Percentiles rank a stretch among this genome's conserved stretches.
These are phyloP conservation scores for Onygena corvina DNA, from an alignment of 2,329 filamentous ascomycete species.

Conservation along the genomic window DNA sequence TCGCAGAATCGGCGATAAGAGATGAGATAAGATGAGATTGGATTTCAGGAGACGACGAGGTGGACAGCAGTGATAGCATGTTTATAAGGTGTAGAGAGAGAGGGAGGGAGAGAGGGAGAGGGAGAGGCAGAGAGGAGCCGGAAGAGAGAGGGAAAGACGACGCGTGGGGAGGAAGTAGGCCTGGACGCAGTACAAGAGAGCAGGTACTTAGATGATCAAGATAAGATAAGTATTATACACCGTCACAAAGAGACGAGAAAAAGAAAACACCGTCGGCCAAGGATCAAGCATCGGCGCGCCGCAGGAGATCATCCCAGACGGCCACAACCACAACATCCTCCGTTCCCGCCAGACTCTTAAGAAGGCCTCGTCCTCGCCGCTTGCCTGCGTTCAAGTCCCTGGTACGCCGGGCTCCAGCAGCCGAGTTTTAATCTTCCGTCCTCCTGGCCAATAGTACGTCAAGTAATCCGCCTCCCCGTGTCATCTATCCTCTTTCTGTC, in stretches of 20 bases:
- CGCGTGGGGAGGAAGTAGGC: background rate
- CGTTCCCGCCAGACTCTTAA: too few species aligned
- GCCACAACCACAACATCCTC: too few species aligned
- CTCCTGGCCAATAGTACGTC: background rate
- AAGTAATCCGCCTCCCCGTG: conserved; percentile 1
- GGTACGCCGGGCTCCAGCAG: background rate
- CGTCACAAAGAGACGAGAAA: too few species aligned
- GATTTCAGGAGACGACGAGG: background rate
- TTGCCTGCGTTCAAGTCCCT: too few species aligned
- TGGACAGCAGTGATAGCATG: too few species aligned
- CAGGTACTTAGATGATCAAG: conserved; percentile 4
- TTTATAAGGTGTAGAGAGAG: too few species aligned
- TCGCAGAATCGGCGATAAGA: background rate
- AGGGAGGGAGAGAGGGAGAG: background rate
- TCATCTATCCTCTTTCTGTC: background rate
- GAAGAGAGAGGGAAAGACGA: background rate
- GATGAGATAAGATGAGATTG: background rate
- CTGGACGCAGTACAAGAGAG: background rate
- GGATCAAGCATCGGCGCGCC: background rate
- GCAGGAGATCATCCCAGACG: background rate
- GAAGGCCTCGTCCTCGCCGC: too few species aligned
- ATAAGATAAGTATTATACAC: too few species aligned
- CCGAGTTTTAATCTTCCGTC: conserved; percentile 2
- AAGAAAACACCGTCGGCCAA: background rate
- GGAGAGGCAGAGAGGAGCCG: background rate